Base-by-base conservation (phyloP, 176 grass and related monocot species). In the Ensete ventricosum region DNA sequence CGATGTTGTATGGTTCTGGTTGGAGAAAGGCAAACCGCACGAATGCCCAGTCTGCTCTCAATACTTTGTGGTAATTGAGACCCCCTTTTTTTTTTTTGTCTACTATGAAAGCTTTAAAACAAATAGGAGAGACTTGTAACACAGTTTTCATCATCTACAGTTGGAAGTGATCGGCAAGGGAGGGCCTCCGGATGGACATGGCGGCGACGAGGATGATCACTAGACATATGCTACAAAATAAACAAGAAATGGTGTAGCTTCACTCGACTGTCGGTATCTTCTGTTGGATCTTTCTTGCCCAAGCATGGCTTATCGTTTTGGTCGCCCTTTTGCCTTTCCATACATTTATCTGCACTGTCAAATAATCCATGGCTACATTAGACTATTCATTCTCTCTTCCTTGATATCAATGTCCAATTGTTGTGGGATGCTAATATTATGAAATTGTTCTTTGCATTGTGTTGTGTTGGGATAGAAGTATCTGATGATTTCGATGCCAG, bases 1-100 rank as follows among this genome's bases (percentile, higher is more conserved):
- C 87, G 95, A 99, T 79, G 84, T 99, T 25, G 76, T 94, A 62
- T 99, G 95, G 95, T 99, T 99, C 72, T 99, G 95, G 95, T 84
- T 99, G 84, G 86, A 99, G 79, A 99, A 99, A 78, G 90, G 89
- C 59, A 88, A 99, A 25, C 90, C 91, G 1, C 95, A 94, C 82
- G 90, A 91, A 66, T 99, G 95, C 65, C 91, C 88, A 53, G 81
- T 99, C 24, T 99, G 96, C 84, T 94, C 95, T 8, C 95, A 99
- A 70, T 95, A 95, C 71, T 99, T 95, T 82, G 82, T 71, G 91
- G 88, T 94, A 99, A 85, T 53, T 72, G 12, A 67, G 73, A 81
- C 55, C n/a, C 9, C 49, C 17, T 53, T 72, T 16, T 19, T 14
- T 23, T 23, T 23, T 16, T 19, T 10, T 52, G 24, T 34, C 26